These are phyloP conservation scores for Zopfia rhizophila DNA, from an alignment of 2,329 filamentous ascomycete genomes.

Conservation along the genomic window DNA sequence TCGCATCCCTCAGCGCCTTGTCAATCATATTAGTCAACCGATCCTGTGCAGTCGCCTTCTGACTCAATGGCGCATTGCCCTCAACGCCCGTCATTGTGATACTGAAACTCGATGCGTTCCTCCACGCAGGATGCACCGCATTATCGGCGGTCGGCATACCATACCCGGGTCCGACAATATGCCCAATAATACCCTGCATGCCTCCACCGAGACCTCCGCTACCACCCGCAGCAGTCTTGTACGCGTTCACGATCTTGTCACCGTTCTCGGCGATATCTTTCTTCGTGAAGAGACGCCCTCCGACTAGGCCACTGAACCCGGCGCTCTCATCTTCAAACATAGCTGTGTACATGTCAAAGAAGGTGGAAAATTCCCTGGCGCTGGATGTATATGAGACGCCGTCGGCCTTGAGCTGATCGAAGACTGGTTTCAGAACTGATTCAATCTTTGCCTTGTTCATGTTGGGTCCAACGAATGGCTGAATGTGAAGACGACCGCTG, in stretches of 20 bases:
- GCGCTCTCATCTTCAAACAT: constrained; percentile 22
- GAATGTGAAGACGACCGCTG: constrained; percentile 12
- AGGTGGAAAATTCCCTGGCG: constrained; percentile 17
- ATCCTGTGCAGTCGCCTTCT: constrained; percentile 10
- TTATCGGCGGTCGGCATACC: constrained; percentile 14
- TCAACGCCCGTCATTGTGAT: constrained; percentile 16
- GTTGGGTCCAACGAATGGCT: constrained; percentile 25
- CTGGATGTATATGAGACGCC: constrained; percentile 11
- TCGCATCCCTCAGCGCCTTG: constrained; percentile 13
- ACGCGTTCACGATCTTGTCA: constrained; percentile 18
- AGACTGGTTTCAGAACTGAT: constrained; percentile 19
- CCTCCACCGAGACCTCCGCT: not conserved
- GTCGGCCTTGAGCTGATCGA: constrained; percentile 11
- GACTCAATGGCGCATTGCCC: constrained; percentile 3
- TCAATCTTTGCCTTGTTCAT: constrained; percentile 19
- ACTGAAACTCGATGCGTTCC: constrained; percentile 14
- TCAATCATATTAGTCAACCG: constrained; percentile 13
- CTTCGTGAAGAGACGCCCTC: constrained; percentile 20
- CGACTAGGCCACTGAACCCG: constrained; percentile 11
- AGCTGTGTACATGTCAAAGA: constrained; percentile 22
- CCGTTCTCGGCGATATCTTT: constrained; percentile 17
- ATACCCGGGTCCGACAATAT: constrained; percentile 18
- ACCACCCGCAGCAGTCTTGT: constrained; percentile 4
- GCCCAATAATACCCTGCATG: constrained; percentile 8
- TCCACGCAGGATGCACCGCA: constrained; percentile 18